Evolutionary conservation across 192 early-diverging fungal species (phyloP), one percentile per base, ranked within the genome.

Genomic region (Jimgerdemannia lactiflua): DNA sequence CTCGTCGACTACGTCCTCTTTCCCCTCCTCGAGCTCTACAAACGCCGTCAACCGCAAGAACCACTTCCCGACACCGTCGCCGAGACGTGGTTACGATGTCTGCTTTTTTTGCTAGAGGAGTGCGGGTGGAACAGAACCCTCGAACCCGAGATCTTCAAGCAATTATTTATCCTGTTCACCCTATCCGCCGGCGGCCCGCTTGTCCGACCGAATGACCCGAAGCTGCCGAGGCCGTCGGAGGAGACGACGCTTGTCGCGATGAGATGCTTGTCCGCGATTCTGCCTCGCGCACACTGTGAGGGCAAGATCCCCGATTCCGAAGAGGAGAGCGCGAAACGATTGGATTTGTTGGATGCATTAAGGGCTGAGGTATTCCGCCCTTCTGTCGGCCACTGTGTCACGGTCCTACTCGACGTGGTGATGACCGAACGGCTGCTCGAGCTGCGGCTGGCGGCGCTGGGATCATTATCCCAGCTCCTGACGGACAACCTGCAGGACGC

Each of bases 371-470:
- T 43, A 7, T 76, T 75, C 6, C 59, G 74, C 40, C 71, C 70
- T 2, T 59, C 74, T 3, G 29, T 79, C 4, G 75, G 74, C 41
- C 74, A 72, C 18, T 69, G 54, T 69, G 64, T 81, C 41, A 59
- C 43, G 9, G 42, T 70, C 7, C 64, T 84, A 4, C 49, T 78
- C 3, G 70, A 75, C 29, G 41, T 74, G 42, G 65, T 74, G 4
- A 44, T 65, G 10, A 67, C 64, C 14, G 81, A 80, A 41, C 77
- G 72, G 3, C 66, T 75, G 39, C 71, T 79, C 3, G 73, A 78
- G 19, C 54, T 86, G 10, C 70, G 85, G 70, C 3, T 86, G 18
- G 66, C 44, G 20, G 54, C 85, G 4, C 71, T 86, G n/a, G 67
- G 80, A 17, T 54, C 80, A 4, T 14, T 86, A 3, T 75, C 72